Evolutionary conservation across 306 rosid species (phyloP), one percentile per base, ranked within the genome.

Genomic region (Citrullus colocynthis): DNA sequence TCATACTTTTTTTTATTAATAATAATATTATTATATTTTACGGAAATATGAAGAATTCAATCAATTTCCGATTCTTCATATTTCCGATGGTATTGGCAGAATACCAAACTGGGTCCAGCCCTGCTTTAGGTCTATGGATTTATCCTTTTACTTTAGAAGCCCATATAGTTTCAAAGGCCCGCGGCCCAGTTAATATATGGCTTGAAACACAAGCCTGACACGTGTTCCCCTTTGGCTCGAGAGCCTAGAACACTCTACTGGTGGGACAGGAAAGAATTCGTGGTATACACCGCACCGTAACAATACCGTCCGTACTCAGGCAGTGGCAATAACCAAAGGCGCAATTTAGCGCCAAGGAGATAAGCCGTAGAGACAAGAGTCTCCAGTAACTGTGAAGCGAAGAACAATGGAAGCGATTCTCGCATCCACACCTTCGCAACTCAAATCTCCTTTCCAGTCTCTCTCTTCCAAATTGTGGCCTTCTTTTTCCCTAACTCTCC

Each of bases 361-460:
- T 83, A 86, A 85, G 88, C 84, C 52, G 84, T 71, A 6, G 59
- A 45, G 2, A 24, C 30, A 72, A 24, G 36, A 0, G 55, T 63
- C 70, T 63, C 6, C 16, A 44, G 39, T 36, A 34, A 76, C 81
- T 60, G 88, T 61, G 48, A 37, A 65, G 6, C 5, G 28, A 82
- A 87, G 81, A 80, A 51, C 74, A 52, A 84, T 84, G 86, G 70
- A 69, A 34, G 75, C 85, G 79, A 49, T 87, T 81, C 85, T 82
- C 84, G 64, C 89, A 79, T 64, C 90, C 83, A 62, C 89, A 61
- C 30, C 87, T 84, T 86, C 89, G 69, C 86, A 83, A 76, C 80
- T 87, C 74, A 80, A 78, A 12, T 71, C 80, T 45, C 57, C 64
- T 48, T 58, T n/a, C 70, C 57, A 16, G 49, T 64, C 61, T 85